These are phyloP conservation scores for Endothia cerciana DNA, from an alignment of 2,329 filamentous ascomycete genomes.

Conservation along the genomic window DNA sequence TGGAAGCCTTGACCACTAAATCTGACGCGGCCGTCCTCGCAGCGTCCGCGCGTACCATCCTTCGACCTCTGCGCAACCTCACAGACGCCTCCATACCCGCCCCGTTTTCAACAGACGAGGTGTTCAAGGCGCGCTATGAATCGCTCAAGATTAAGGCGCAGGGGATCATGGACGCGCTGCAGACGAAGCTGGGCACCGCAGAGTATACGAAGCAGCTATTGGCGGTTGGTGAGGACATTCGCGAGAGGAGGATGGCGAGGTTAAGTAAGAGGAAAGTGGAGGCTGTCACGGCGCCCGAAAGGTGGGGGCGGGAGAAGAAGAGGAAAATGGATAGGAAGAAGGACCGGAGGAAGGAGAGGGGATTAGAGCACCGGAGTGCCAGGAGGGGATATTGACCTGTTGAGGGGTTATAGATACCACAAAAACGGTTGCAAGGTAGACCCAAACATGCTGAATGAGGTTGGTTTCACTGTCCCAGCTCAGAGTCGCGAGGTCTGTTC, in stretches of 20 bases:
- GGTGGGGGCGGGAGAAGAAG: slow-evolving; percentile 75
- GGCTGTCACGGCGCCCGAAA: slow-evolving; percentile 81
- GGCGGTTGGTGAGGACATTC: slow-evolving; percentile 73
- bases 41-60: slow-evolving; percentile 64
- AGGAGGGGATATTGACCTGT: slow-evolving; percentile 68
- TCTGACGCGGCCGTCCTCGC: slow-evolving; percentile 60
- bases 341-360: slow-evolving; percentile 78
- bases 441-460: background rate
- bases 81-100: slow-evolving; percentile 77
- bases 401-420: slow-evolving; percentile 27
- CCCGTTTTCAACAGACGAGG: slow-evolving; percentile 71
- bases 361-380: slow-evolving; percentile 70
- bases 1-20: slow-evolving; percentile 70
- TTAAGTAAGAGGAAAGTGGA: slow-evolving; percentile 88
- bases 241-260: slow-evolving; percentile 71
- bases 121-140: slow-evolving; percentile 72
- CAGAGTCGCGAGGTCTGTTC: background rate
- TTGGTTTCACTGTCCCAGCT: no score
- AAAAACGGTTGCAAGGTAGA: background rate
- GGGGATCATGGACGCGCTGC: slow-evolving; percentile 79
- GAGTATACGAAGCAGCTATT: slow-evolving; percentile 77
- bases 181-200: slow-evolving; percentile 81
- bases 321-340: slow-evolving; percentile 85
- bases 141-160: slow-evolving; percentile 71
- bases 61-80: slow-evolving; percentile 74